Evolutionary conservation across 2,329 filamentous ascomycete species (phyloP).

Genomic region (Claviceps monticola): DNA sequence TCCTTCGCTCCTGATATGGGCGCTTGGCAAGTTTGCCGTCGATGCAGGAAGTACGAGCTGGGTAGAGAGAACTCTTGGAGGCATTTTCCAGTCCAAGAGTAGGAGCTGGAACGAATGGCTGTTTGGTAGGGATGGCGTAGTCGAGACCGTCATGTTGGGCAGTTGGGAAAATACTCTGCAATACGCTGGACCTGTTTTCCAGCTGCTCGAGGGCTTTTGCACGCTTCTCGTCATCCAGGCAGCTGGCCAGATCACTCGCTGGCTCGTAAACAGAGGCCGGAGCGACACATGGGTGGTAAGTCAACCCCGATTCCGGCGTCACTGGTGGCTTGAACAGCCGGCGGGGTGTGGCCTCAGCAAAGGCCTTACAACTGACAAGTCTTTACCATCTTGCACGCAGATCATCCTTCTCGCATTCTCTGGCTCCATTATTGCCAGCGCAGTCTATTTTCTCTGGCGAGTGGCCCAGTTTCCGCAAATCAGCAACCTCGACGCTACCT

Average conservation of each 20-base stretch:
- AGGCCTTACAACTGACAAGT: too few species aligned
- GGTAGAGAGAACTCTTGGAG: slow-evolving; percentile 66
- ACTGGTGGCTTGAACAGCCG: too few species aligned
- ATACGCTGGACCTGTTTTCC: slow-evolving; percentile 89
- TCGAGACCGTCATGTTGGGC: slow-evolving; percentile 69
- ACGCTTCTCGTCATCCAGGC: slow-evolving; percentile 92
- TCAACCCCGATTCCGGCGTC: slow-evolving; percentile 8
- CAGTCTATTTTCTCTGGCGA: slow-evolving; percentile 91
- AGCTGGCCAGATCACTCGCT: slow-evolving; percentile 83
- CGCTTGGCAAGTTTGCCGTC: slow-evolving; percentile 86
- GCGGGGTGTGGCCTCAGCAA: too few species aligned
- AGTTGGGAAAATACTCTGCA: slow-evolving; percentile 78
- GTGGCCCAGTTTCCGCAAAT: slow-evolving; percentile 89
- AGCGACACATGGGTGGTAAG: slow-evolving; percentile 94
- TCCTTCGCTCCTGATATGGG: slow-evolving; percentile 82
- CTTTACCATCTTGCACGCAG: slow-evolving; percentile 26
- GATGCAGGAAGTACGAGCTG: slow-evolving; percentile 67
- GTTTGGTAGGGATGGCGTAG: slow-evolving; percentile 70
- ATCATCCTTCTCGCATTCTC: slow-evolving; percentile 80
- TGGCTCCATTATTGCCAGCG: slow-evolving; percentile 82
- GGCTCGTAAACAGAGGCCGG: slow-evolving; percentile 83
- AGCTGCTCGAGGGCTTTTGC: slow-evolving; percentile 91
- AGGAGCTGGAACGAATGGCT: slow-evolving; percentile 69
- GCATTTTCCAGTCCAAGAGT: slow-evolving; percentile 46
- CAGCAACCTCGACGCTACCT: slow-evolving; percentile 76